phyloP scores from a whole-genome alignment of 805 yeast species.

The Lipomyces yamanashiensis region DNA sequence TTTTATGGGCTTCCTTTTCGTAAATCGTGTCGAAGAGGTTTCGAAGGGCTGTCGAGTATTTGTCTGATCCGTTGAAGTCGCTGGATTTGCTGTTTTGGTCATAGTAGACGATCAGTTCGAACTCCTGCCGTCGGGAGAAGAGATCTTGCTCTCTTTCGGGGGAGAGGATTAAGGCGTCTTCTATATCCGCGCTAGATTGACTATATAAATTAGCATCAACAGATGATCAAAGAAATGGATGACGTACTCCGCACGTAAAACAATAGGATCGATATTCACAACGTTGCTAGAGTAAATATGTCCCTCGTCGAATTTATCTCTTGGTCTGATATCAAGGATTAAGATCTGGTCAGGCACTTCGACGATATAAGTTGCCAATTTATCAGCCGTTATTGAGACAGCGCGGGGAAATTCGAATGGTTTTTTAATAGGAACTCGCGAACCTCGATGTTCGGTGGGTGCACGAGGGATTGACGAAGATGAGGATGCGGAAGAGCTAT shows the following conservation, averaged over 20 bases:
- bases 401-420: constrained; percentile 41
- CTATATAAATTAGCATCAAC: constrained; percentile 27
- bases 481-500: neutral
- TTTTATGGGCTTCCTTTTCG: constrained; percentile 47
- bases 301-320: constrained; percentile 60
- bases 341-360: constrained; percentile 49
- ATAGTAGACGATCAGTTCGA: constrained; percentile 68
- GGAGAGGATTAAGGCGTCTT: constrained; percentile 60
- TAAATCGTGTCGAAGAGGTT: constrained; percentile 49
- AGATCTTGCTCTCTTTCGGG: constrained; percentile 59
- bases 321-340: constrained; percentile 73
- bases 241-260: constrained; percentile 48
- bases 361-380: constrained; percentile 38
- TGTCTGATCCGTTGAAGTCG: constrained; percentile 32
- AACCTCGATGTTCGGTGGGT: neutral
- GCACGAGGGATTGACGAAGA: constrained; percentile 2
- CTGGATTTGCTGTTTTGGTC: constrained; percentile 48
- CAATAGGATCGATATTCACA: constrained; percentile 77
- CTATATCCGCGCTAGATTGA: constrained; percentile 69
- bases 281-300: constrained; percentile 67
- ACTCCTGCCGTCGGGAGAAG: constrained; percentile 59
- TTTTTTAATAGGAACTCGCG: neutral
- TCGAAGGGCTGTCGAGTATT: constrained; percentile 36
- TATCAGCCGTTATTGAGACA: constrained; percentile 39
- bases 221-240: neutral